These are phyloP conservation scores for Knoxia roxburghii DNA, from an alignment of 257 asterid species.

Conservation along the genomic window DNA sequence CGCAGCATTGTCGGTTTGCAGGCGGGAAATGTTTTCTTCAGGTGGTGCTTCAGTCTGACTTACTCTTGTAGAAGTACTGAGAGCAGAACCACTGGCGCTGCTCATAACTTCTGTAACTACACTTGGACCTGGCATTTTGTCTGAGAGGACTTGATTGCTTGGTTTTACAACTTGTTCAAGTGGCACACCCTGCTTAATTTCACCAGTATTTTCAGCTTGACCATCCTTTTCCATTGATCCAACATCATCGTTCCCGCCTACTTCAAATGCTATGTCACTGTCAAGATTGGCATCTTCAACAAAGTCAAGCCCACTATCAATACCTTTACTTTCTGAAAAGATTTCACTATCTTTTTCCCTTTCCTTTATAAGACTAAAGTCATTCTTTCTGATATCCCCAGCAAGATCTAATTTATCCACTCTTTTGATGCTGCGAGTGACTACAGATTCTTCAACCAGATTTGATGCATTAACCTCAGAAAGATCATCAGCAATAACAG, in stretches of 20 bases:
- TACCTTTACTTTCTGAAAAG: conserved; percentile 25
- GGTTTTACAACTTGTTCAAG: conserved; percentile 27
- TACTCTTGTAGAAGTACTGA: conserved; percentile 3
- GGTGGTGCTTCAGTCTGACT: conserved; percentile 7
- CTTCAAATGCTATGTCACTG: conserved; percentile 32
- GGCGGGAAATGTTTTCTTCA: conserved; percentile 8
- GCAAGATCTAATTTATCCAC: conserved; percentile 4
- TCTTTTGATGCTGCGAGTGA: conserved; percentile 29
- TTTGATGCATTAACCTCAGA: conserved; percentile 15
- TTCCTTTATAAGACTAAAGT: conserved; percentile 17
- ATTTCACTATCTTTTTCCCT: conserved; percentile 18
- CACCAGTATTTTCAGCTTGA: conserved; percentile 13
- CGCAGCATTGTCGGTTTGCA: conserved; percentile 15
- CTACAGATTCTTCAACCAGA: conserved; percentile 25
- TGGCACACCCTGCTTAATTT: conserved; percentile 15
- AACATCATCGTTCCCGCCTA: conserved; percentile 31
- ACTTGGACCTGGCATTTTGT: conserved; percentile 5
- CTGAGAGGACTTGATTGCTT: conserved; percentile 19
- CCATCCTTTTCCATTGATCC: conserved; percentile 17
- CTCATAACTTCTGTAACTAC: conserved; percentile 8
- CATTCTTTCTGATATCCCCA: conserved; percentile 15
- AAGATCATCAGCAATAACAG: conserved; percentile 19
- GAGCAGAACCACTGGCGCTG: conserved; percentile 11
- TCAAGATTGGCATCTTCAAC: conserved; percentile 58
- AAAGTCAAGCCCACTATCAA: conserved; percentile 51